Evolutionary conservation across 768 basidiomycete genomes (phyloP), one percentile per base, ranked within the genome.

Genomic region (Xerocomellus dryophilus): DNA sequence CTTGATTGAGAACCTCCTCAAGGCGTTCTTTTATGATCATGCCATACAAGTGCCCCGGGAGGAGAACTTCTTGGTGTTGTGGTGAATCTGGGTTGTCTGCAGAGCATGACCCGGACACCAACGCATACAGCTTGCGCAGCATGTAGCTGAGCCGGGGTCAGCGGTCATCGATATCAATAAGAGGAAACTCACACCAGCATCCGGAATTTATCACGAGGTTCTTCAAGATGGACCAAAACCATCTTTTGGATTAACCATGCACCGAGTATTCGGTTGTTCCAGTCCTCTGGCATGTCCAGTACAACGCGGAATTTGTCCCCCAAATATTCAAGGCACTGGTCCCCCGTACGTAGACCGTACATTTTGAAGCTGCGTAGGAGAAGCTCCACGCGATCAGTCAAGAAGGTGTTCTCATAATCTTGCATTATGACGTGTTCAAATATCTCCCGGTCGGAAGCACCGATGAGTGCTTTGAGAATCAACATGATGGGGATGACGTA

Each of bases 21-120:
- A 98, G 79, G 56, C 91, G 85, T 71, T 99, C 97, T 73, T 97
- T 98, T 76, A 99, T 90, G 65, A 98, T 97, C 91, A 96, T 98
- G 45, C 86, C 86, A 68, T 97, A 98, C 21, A 99, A 70, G 60
- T 77, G 83, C 29, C 97, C 97, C 1, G 97, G 97, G 6, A 98
- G 83, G 12, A 99, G 80, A 43, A 96, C 93, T 66, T 99, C 97
- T 69, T 99, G 97, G 66, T 98, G 92, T 68, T 98, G 96, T 54
- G 97, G 94, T 1, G 95, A 98, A 79, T 99, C 97, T 5, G 97
- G 95, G 68, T 98, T 98, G 74, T 99, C 97, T 47, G 89, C 80
- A 62, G 89, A 90, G 61, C 92, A 97, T 40, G 87, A 83, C 40
- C 88, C 86, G 5, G 94, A 95, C 7, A 98, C 94, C 17, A 93